phyloP scores from a whole-genome alignment of 1,139 yeast genomes.

The Saccharomycopsis phalli region DNA sequence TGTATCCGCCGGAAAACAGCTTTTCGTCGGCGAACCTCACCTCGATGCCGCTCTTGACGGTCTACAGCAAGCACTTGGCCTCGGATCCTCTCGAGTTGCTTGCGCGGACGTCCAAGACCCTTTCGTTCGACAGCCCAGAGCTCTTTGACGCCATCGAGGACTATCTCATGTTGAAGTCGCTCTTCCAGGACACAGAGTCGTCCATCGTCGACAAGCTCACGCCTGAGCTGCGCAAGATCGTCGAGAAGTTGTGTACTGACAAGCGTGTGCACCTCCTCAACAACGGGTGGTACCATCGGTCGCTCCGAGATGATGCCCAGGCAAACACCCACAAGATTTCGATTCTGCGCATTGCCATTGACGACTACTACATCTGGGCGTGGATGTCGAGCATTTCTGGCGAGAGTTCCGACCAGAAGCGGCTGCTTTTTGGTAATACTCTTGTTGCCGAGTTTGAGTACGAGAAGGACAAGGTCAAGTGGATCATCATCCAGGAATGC shows the following conservation, averaged over 20 bases:
- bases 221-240: slow-evolving; percentile 61
- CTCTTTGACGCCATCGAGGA: slow-evolving; percentile 70
- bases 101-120: slow-evolving; percentile 53
- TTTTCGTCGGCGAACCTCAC: slow-evolving; percentile 36
- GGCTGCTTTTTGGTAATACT: slow-evolving; percentile 70
- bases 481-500: slow-evolving; percentile 20
- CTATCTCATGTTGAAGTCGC: slow-evolving; percentile 61
- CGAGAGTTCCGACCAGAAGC: slow-evolving; percentile 61
- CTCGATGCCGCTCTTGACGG: slow-evolving; percentile 59
- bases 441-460: slow-evolving; percentile 59
- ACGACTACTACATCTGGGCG: slow-evolving; percentile 86
- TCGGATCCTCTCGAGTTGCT: slow-evolving; percentile 47
- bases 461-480: slow-evolving; percentile 15
- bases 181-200: slow-evolving; percentile 49
- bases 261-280: slow-evolving; percentile 22
- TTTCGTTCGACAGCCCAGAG: slow-evolving; percentile 63
- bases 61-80: slow-evolving; percentile 56
- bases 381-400: slow-evolving; percentile 75
- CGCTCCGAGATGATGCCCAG: slow-evolving; percentile 14
- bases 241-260: slow-evolving; percentile 48
- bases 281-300: slow-evolving; percentile 18
- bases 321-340: slow-evolving; percentile 34
- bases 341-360: slow-evolving; percentile 59
- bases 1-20: slow-evolving; percentile 45
- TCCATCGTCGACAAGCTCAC: slow-evolving; percentile 60